phyloP scores from a whole-genome alignment of 2,329 filamentous ascomycete species.

The Daldinia eschscholtzii region DNA sequence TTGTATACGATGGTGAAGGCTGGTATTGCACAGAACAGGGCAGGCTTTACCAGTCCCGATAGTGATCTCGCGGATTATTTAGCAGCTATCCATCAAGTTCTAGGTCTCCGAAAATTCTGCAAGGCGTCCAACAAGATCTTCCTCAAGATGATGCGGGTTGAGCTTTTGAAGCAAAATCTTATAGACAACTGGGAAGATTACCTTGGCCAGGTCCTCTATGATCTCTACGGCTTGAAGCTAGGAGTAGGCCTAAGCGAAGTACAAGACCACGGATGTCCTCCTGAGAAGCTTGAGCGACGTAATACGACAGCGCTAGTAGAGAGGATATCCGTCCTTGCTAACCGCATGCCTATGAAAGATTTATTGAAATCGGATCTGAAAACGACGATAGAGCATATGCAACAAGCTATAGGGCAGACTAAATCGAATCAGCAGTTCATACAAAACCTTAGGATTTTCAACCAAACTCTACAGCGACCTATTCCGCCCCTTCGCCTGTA shows the following conservation, averaged over 20 bases:
- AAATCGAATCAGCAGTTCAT: slow-evolving; percentile 84
- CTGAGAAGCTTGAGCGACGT: slow-evolving; percentile 81
- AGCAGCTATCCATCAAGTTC: slow-evolving; percentile 82
- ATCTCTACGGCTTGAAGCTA: slow-evolving; percentile 84
- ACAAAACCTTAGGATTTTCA: slow-evolving; percentile 89
- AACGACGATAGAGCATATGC: slow-evolving; percentile 90
- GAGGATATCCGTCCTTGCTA: slow-evolving; percentile 83
- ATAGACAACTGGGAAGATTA: slow-evolving; percentile 89
- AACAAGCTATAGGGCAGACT: slow-evolving; percentile 83
- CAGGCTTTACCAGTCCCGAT: slow-evolving; percentile 73
- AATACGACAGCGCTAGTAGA: slow-evolving; percentile 87
- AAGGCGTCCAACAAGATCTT: slow-evolving; percentile 88
- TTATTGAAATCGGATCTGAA: slow-evolving; percentile 92
- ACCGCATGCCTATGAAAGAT: slow-evolving; percentile 89
- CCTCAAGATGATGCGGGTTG: slow-evolving; percentile 87
- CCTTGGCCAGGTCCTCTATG: slow-evolving; percentile 85
- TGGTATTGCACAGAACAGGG: slow-evolving; percentile 74
- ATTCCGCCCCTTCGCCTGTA: slow-evolving; percentile 86
- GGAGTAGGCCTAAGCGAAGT: slow-evolving; percentile 75
- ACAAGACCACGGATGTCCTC: slow-evolving; percentile 82
- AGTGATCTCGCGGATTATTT: slow-evolving; percentile 84
- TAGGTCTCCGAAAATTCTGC: slow-evolving; percentile 88
- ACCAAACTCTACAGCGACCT: slow-evolving; percentile 82
- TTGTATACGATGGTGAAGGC: slow-evolving; percentile 85
- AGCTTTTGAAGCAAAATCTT: slow-evolving; percentile 80